Evolutionary conservation across 1,139 yeast species (phyloP).

Genomic region (Lipomyces yarrowii): DNA sequence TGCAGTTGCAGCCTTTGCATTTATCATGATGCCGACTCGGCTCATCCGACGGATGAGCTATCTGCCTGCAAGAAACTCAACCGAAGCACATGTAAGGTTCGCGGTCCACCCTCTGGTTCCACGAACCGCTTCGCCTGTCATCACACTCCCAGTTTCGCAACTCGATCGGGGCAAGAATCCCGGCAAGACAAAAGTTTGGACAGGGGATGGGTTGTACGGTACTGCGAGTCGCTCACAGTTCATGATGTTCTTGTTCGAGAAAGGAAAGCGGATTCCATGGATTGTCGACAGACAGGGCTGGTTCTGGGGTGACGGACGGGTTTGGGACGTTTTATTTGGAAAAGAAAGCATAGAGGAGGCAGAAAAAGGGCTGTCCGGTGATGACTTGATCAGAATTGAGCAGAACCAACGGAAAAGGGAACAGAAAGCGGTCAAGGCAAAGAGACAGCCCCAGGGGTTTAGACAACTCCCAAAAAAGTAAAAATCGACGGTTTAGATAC

Average conservation of each 20-base stretch:
- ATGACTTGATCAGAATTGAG: constrained; percentile 43
- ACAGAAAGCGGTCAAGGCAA: constrained; percentile 3
- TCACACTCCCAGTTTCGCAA: constrained; percentile 62
- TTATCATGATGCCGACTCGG: constrained; percentile 63
- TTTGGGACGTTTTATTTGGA: constrained; percentile 77
- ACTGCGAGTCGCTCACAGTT: constrained; percentile 75
- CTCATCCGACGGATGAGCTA: constrained; percentile 76
- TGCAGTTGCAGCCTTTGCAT: constrained; percentile 50
- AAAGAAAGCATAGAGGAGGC: constrained; percentile 75
- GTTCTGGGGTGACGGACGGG: constrained; percentile 91
- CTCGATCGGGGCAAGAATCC: constrained; percentile 54
- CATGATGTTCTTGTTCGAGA: constrained; percentile 70
- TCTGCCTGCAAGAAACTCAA: constrained; percentile 55
- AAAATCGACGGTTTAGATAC: not conserved
- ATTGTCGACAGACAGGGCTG: constrained; percentile 81
- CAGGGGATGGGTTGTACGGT: constrained; percentile 85
- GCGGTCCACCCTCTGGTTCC: constrained; percentile 78
- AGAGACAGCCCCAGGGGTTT: not conserved
- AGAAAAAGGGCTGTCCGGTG: constrained; percentile 74
- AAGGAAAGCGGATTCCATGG: constrained; percentile 63
- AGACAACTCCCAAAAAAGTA: not conserved
- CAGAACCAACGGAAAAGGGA: constrained; percentile 9
- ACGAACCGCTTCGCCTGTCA: constrained; percentile 73
- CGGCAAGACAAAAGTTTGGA: constrained; percentile 66
- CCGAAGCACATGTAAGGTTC: constrained; percentile 59